These are phyloP conservation scores for Artemisia annua DNA, from an alignment of 129 eudicot genomes.

Conservation along the genomic window DNA sequence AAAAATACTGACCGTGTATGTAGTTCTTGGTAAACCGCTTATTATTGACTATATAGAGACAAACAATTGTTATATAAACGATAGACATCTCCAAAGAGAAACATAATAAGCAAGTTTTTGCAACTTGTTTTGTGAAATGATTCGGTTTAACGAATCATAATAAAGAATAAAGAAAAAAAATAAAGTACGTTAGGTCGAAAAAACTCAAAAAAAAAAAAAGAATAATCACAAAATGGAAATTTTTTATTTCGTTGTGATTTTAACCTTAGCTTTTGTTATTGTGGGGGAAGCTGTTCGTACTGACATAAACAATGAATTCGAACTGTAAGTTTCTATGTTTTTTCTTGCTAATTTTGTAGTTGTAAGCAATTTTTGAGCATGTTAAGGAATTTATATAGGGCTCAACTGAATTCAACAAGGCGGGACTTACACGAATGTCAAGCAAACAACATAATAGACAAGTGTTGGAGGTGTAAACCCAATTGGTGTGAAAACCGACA, in stretches of 20 bases:
- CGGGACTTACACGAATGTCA: constrained; percentile 45
- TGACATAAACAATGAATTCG: neutral
- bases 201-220: neutral
- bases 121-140: constrained; percentile 16
- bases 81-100: neutral
- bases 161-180: constrained; percentile 3
- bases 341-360: neutral
- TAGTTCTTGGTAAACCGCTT: constrained; percentile 16
- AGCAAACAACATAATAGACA: constrained; percentile 62
- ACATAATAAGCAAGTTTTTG: constrained; percentile 20
- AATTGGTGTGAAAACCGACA: constrained; percentile 63
- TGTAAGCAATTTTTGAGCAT: neutral
- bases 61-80: constrained; percentile 3
- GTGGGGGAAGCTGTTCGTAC: neutral
- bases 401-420: constrained; percentile 40
- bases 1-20: neutral
- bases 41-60: constrained; percentile 8
- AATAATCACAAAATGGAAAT: constrained; percentile 22
- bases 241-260: neutral
- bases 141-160: constrained; percentile 2
- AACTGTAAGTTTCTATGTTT: constrained; percentile 1
- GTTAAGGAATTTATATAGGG: neutral
- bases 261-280: constrained; percentile 1
- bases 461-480: constrained; percentile 69
- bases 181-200: neutral